These are phyloP conservation scores for Penicillium macrosclerotiorum DNA, from an alignment of 495 filamentous ascomycete genomes.

Conservation along the genomic window DNA sequence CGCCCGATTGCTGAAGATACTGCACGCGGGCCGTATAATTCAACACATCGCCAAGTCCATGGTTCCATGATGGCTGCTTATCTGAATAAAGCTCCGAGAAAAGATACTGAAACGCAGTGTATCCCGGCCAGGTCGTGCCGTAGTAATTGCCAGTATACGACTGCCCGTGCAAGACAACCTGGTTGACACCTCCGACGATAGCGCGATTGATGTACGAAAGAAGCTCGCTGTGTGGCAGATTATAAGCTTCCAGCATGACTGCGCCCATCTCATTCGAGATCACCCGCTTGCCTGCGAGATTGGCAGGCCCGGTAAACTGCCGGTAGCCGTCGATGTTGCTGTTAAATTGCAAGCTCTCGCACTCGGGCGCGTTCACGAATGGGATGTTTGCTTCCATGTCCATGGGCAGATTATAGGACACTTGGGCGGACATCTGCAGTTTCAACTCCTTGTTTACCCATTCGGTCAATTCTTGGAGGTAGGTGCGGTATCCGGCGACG, in stretches of 20 bases:
- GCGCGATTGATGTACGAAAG: slow-evolving; percentile 30
- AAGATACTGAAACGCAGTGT: slow-evolving; percentile 42
- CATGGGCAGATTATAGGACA: slow-evolving; percentile 48
- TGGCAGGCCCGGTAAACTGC: slow-evolving; percentile 46
- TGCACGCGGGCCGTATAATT: slow-evolving; percentile 40
- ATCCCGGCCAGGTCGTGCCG: slow-evolving; percentile 48
- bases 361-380: slow-evolving; percentile 44
- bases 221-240: slow-evolving; percentile 23
- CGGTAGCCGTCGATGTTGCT: slow-evolving; percentile 43
- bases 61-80: slow-evolving; percentile 43
- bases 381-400: slow-evolving; percentile 44
- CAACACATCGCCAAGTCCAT: slow-evolving; percentile 34
- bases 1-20: slow-evolving; percentile 36
- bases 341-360: slow-evolving; percentile 27
- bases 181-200: slow-evolving; percentile 42
- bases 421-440: slow-evolving; percentile 43
- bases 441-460: slow-evolving; percentile 35
- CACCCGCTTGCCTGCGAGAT: slow-evolving; percentile 32
- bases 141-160: slow-evolving; percentile 39
- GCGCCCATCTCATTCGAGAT: slow-evolving; percentile 46
- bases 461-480: slow-evolving; percentile 27
- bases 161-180: slow-evolving; percentile 46
- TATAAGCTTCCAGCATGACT: slow-evolving; percentile 24
- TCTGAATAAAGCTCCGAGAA: slow-evolving; percentile 44
- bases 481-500: slow-evolving; percentile 32